phyloP scores from a whole-genome alignment of 176 grass and related monocot genomes.

The Aegilops sharonensis region DNA sequence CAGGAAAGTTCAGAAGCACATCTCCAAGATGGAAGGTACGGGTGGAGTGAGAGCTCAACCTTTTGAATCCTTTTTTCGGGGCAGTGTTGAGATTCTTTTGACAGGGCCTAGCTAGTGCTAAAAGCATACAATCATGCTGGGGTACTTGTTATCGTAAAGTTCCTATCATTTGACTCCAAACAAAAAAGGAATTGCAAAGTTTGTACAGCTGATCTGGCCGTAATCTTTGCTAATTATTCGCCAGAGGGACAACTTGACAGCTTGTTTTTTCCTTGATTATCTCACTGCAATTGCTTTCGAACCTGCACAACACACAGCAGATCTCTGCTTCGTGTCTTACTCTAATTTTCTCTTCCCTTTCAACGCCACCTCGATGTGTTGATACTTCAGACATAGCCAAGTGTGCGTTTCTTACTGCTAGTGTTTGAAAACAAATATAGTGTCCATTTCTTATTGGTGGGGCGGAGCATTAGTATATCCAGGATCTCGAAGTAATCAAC shows the following conservation, averaged over 20 bases:
- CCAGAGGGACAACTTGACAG: background rate
- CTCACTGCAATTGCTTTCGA: background rate
- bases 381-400: background rate
- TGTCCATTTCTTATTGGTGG: background rate
- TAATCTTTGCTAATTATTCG: background rate
- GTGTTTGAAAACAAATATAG: background rate
- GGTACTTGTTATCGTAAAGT: background rate
- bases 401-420: background rate
- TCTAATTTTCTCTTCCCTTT: background rate
- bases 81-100: background rate
- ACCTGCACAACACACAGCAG: background rate
- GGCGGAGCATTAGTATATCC: background rate
- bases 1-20: conserved; percentile 91
- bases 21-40: conserved; percentile 96
- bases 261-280: background rate
- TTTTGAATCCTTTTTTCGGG: background rate
- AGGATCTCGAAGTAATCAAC: conserved; percentile 13
- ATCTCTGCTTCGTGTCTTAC: background rate
- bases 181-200: background rate
- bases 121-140: background rate
- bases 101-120: background rate
- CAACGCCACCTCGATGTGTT: background rate
- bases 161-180: background rate
- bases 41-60: background rate
- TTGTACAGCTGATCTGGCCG: background rate